A percentile compares a stretch with the other conserved stretches of the same genome.
Conservation (phyloP, 1,139 yeast genomes). For the Groenewaldozyma sp. region DNA sequence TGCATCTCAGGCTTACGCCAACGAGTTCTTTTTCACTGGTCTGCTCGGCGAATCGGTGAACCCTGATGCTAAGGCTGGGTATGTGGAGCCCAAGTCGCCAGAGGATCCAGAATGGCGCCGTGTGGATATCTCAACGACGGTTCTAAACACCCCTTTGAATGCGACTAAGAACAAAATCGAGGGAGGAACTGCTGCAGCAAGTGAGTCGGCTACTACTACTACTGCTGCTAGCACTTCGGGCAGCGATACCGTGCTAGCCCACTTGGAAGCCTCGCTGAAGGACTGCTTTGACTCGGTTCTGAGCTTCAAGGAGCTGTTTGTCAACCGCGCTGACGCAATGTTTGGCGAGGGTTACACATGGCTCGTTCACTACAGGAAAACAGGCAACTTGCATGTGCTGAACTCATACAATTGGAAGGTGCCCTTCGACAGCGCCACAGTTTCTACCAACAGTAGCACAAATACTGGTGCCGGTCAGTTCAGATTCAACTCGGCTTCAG, state of each 20-base stretch:
- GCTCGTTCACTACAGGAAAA: constrained; percentile 45
- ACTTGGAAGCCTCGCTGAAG: constrained; percentile 19
- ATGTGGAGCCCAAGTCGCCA: constrained; percentile 6
- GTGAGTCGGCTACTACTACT: constrained; percentile 6
- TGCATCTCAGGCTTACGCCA: constrained; percentile 87
- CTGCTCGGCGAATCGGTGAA: constrained; percentile 29
- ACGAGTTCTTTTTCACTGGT: constrained; percentile 80
- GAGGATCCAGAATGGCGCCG: constrained; percentile 7
- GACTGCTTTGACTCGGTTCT: constrained; percentile 36
- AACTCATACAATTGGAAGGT: constrained; percentile 81
- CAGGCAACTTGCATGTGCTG: constrained; percentile 41
- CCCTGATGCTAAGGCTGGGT: constrained; percentile 17
- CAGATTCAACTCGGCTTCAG: constrained; percentile 39
- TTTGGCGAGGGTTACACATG: constrained; percentile 84
- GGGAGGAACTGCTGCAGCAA: constrained; percentile 3
- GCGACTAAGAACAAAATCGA: constrained; percentile 10
- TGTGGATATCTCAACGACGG: constrained; percentile 18
- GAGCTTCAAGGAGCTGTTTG: constrained; percentile 45
- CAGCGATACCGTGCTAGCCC: constrained; percentile 9
- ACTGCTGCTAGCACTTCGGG: constrained; percentile 3
- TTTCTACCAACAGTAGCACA: constrained; percentile 5
- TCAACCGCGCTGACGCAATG: constrained; percentile 50
- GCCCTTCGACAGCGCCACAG: constrained; percentile 41
- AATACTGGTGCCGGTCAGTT: constrained; percentile 54
- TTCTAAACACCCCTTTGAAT: constrained; percentile 13